These are phyloP conservation scores for Fusarium nanum DNA, from an alignment of 2,329 filamentous ascomycete species.

Conservation along the genomic window DNA sequence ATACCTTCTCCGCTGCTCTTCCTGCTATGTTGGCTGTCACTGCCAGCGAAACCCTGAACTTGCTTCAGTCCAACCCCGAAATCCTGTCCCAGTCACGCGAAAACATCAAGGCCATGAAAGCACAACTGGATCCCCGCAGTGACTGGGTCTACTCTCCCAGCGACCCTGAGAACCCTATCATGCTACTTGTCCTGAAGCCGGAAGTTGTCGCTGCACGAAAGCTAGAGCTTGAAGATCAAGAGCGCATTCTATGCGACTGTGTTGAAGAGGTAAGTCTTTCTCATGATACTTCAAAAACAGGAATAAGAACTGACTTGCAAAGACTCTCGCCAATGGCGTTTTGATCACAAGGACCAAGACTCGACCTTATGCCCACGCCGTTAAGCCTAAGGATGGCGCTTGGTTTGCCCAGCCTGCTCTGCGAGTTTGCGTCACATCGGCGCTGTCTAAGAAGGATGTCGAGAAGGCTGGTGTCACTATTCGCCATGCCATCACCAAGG, in stretches of 20 bases:
- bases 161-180: conserved; percentile 83
- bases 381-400: conserved; percentile 74
- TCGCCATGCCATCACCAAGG: conserved; percentile 92
- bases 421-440: conserved; percentile 91
- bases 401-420: conserved; percentile 82
- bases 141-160: conserved; percentile 92
- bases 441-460: conserved; percentile 90
- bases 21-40: conserved; percentile 96
- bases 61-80: conserved; percentile 89
- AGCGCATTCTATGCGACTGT: conserved; percentile 85
- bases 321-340: conserved; percentile 89
- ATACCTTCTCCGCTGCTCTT: conserved; percentile 94
- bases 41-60: conserved; percentile 86
- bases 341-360: conserved; percentile 89
- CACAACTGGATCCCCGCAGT: conserved; percentile 89
- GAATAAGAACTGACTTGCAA: conserved; percentile 28
- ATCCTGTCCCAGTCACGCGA: conserved; percentile 83
- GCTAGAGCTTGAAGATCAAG: conserved; percentile 80
- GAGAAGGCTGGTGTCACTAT: conserved; percentile 93
- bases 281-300: neutral
- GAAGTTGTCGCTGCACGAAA: conserved; percentile 80
- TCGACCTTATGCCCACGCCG: conserved; percentile 72
- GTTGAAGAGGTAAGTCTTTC: conserved; percentile 87
- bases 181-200: conserved; percentile 85
- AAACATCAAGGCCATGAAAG: conserved; percentile 85